Evolutionary conservation across 2,329 filamentous ascomycete genomes (phyloP), one percentile per base, ranked within the genome.

Genomic region (Didymella keratinophila): DNA sequence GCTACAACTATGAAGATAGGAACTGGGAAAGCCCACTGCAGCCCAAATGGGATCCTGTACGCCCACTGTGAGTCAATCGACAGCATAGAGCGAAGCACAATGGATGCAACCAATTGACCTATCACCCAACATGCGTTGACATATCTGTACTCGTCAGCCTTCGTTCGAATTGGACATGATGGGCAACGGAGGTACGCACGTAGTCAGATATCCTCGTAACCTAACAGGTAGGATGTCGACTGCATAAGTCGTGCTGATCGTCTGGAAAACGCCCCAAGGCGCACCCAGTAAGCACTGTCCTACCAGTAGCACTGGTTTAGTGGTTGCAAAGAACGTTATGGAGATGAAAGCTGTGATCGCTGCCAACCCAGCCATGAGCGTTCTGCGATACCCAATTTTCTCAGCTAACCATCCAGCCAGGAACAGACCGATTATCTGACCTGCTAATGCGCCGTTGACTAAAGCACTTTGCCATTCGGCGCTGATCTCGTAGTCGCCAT

Each of bases 91-190:
- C 85, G 85, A 67, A 90, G 86, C 52, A 90, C 87, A 18, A 86
- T 86, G 52, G 89, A 87, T 23, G 85, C 87, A 53, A 91, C 86
- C 58, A 88, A 81, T 73, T 91, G 89, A 11, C 89, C 89, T 30
- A 67, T 52, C 2, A 62, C 64, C 64, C 64, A 67, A 9, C 64
- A 67, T 2, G 58, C 61, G 32, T 67, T 67, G 7, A 67, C 84
- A 12, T 63, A 66, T 45, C 64, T 66, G 10, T 28, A 2, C 1
- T 6, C 10, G 20, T 58, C 10, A 58, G 25, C 4, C 11, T 12
- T 16, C 2, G 11, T 4, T 49, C 9, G 4, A 28, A 8, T 14
- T 16, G 2, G 16, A 7, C 11, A 20, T 23, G 16, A 10, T 4
- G n/a, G 11, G 2, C 8, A 3, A 30, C 14, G n/a, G n/a, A 12